Percentiles rank a stretch among this genome's conserved stretches.
Evolutionary conservation across 768 basidiomycete genomes (phyloP).

Genomic region (Tulasnella sp.): DNA sequence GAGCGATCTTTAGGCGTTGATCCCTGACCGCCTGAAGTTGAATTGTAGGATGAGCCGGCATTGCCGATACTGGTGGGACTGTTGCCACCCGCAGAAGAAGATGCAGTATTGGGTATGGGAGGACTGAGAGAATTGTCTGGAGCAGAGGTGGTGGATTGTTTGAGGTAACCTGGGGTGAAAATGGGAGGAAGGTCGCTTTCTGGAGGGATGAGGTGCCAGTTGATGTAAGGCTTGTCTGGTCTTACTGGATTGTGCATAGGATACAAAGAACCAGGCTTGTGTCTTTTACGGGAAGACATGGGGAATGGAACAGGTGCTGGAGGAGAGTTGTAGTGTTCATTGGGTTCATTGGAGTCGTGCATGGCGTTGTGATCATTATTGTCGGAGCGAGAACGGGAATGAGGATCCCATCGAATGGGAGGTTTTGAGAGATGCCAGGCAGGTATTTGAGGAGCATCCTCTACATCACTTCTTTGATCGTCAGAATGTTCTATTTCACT

Average conservation of each 20-base stretch:
- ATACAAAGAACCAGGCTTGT: constrained; percentile 13
- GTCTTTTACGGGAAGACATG: background rate
- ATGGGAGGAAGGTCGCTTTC: constrained; percentile 12
- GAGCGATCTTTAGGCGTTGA: background rate
- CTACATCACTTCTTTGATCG: background rate
- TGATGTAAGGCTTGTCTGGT: constrained; percentile 13
- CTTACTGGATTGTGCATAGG: constrained; percentile 12
- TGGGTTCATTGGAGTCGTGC: background rate
- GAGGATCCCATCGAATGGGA: constrained; percentile 7
- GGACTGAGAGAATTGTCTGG: too few relatives aligned
- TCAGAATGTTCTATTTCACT: background rate
- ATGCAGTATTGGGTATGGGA: too few relatives aligned
- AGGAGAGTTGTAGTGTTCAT: background rate
- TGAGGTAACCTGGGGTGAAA: constrained; percentile 9
- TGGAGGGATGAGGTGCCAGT: constrained; percentile 14
- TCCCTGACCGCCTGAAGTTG: too few relatives aligned
- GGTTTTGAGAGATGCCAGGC: constrained; percentile 9
- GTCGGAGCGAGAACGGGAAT: background rate
- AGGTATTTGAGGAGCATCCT: constrained; percentile 7
- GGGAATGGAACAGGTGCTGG: constrained; percentile 11
- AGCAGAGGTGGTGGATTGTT: too few relatives aligned
- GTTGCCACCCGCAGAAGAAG: too few relatives aligned
- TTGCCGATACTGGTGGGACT: too few relatives aligned
- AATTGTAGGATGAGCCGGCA: too few relatives aligned
- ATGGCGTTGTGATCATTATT: background rate